Conservation (phyloP, 2,329 filamentous ascomycete genomes). For the Scedosporium dehoogii region DNA sequence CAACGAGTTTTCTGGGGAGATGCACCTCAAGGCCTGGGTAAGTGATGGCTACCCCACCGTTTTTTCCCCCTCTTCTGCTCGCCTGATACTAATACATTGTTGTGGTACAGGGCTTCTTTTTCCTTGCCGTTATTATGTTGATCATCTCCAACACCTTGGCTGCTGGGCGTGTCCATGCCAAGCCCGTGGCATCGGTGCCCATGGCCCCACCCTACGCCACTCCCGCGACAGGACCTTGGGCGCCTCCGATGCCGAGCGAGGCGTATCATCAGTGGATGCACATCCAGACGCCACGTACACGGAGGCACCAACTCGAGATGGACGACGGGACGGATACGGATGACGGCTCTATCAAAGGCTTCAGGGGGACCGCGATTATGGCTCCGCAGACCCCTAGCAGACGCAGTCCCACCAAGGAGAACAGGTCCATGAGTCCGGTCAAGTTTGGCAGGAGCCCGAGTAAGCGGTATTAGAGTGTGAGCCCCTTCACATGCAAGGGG, state of each 20-base stretch:
- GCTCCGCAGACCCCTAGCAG: conserved; percentile 36
- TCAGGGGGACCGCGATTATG: conserved; percentile 20
- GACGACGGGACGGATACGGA: conserved; percentile 43
- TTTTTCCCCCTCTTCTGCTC: not conserved
- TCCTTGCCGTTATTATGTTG: conserved; percentile 36
- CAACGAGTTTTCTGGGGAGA: conserved; percentile 85
- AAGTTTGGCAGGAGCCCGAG: conserved; percentile 19
- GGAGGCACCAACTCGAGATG: conserved; percentile 26
- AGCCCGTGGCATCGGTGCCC: not conserved
- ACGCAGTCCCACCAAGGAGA: conserved; percentile 39
- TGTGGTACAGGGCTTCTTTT: conserved; percentile 35
- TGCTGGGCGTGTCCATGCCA: not conserved
- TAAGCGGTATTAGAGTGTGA: conserved; percentile 22
- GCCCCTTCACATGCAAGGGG: too few species aligned
- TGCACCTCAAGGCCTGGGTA: conserved; percentile 69
- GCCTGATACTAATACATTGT: not conserved
- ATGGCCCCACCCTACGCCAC: not conserved
- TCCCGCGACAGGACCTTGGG: not conserved
- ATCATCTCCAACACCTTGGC: conserved; percentile 40
- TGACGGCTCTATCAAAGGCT: conserved; percentile 25
- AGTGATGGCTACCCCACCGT: conserved; percentile 14
- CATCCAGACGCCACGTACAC: conserved; percentile 36
- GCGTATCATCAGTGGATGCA: conserved; percentile 26
- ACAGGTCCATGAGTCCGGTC: conserved; percentile 35
- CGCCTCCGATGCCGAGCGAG: not conserved